Conservation (phyloP, 2,329 filamentous ascomycete species). For the Neonectria neomacrospora region DNA sequence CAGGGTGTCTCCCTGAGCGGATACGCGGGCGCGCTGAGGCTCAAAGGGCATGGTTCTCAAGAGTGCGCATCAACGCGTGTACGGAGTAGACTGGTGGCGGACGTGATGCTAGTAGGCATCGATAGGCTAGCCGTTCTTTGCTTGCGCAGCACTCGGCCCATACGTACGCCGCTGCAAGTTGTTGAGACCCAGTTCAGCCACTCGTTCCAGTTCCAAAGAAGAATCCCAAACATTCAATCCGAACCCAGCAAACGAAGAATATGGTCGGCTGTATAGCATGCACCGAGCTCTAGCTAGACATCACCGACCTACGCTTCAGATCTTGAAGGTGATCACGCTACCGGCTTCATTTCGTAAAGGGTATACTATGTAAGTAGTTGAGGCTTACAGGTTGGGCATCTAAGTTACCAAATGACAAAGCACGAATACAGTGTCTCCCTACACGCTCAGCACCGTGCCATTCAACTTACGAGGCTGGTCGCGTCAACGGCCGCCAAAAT, state of each 20-base stretch:
- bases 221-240: neutral
- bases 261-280: neutral
- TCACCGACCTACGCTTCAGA: neutral
- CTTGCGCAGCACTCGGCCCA: slow-evolving; percentile 12
- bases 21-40: neutral
- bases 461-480: slow-evolving; percentile 16
- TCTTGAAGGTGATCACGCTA: neutral
- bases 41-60: slow-evolving; percentile 1
- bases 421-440: neutral
- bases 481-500: slow-evolving; percentile 12
- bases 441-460: neutral
- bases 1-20: slow-evolving; percentile 14
- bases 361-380: too few species aligned
- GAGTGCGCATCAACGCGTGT: neutral
- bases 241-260: too few species aligned
- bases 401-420: neutral
- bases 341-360: too few species aligned
- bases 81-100: slow-evolving; percentile 26
- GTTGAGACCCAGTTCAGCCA: slow-evolving; percentile 9
- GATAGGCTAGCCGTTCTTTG: slow-evolving; percentile 28
- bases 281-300: neutral
- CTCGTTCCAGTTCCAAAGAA: neutral
- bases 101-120: slow-evolving; percentile 16
- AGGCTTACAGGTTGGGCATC: neutral
- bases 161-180: neutral